phyloP scores from a whole-genome alignment of 176 grass and related monocot species.

The Calamus simplicifolius region DNA sequence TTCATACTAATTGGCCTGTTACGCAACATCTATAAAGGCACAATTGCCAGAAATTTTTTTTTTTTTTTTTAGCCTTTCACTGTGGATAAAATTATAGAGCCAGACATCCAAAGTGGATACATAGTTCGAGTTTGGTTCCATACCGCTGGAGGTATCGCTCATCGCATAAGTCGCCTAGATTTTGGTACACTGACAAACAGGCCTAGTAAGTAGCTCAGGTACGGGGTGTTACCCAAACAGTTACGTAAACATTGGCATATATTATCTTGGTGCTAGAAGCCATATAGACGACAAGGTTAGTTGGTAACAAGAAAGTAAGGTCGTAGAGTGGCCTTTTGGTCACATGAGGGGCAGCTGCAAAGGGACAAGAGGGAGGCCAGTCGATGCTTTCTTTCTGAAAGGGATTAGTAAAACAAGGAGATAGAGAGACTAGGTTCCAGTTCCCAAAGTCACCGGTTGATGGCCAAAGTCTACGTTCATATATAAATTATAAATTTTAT shows the following conservation, averaged over 20 bases:
- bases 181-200: background rate
- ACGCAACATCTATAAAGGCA: too few species aligned
- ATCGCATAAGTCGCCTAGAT: background rate
- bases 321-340: background rate
- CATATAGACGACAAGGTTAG: constrained; percentile 3
- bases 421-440: constrained; percentile 8
- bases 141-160: too few species aligned
- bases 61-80: too few species aligned
- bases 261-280: background rate
- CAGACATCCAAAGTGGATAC: too few species aligned
- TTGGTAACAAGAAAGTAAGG: background rate
- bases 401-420: background rate
- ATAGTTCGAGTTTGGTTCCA: background rate
- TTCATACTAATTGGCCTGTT: too few species aligned
- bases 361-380: background rate
- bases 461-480: background rate
- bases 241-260: background rate
- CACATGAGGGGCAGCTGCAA: background rate
- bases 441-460: constrained; percentile 28
- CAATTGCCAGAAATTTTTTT: too few species aligned
- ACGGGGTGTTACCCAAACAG: too few species aligned
- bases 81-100: too few species aligned
- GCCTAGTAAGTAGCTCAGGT: too few species aligned
- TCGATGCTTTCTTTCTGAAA: too few species aligned
- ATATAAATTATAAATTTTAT: too few species aligned